Evolutionary conservation across 2,329 filamentous ascomycete genomes (phyloP).

Genomic region (Ophiostoma populinum): DNA sequence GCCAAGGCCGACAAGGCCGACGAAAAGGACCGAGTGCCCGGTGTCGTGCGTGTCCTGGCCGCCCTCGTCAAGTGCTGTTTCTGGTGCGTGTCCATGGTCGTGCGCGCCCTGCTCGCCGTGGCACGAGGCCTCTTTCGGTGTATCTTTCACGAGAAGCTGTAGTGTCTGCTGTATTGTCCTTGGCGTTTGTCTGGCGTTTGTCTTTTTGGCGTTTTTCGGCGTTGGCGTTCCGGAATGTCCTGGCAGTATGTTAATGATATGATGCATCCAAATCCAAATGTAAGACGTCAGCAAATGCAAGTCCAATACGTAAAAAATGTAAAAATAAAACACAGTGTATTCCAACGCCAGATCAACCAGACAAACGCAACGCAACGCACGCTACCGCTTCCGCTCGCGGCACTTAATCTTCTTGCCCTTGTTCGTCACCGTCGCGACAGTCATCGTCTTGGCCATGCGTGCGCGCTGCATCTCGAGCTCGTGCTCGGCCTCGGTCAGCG

Average conservation of each 20-base stretch:
- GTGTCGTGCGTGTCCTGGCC: slow-evolving; percentile 29
- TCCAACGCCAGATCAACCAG: background rate
- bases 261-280: too few species aligned
- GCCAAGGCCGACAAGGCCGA: slow-evolving; percentile 17
- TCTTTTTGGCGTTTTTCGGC: background rate
- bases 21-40: slow-evolving; percentile 30
- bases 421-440: slow-evolving; percentile 40
- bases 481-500: slow-evolving; percentile 36
- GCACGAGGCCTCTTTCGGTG: slow-evolving; percentile 34
- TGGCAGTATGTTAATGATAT: background rate
- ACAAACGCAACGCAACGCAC: background rate
- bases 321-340: background rate
- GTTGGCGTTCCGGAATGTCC: too few species aligned
- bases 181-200: background rate
- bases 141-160: slow-evolving; percentile 26
- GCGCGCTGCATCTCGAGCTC: slow-evolving; percentile 40
- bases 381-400: slow-evolving; percentile 41
- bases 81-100: slow-evolving; percentile 37
- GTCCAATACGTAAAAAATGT: background rate
- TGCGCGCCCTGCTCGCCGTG: slow-evolving; percentile 35
- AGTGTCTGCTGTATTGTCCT: slow-evolving; percentile 2
- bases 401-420: slow-evolving; percentile 45
- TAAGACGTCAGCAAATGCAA: too few species aligned
- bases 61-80: slow-evolving; percentile 39
- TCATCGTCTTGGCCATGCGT: slow-evolving; percentile 48